Conservation (phyloP, 169 alveolate species). For the Cryptosporidium parvum region DNA sequence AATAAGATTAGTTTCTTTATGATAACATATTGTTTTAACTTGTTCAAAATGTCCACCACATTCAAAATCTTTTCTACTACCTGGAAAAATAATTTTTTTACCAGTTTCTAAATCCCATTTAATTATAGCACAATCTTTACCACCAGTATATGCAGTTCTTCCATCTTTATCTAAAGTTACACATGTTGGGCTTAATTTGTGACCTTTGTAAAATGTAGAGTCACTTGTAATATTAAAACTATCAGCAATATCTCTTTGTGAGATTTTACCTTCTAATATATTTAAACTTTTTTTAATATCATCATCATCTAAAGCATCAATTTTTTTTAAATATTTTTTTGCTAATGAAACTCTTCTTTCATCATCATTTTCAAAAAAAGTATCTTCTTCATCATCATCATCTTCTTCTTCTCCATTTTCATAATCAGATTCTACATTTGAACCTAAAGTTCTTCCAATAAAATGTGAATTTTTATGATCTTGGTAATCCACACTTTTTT, state of each 20-base stretch:
- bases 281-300: not conserved
- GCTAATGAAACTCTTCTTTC: slow-evolving; percentile 53
- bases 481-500: not conserved
- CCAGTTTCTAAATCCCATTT: slow-evolving; percentile 80
- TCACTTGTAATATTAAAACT: slow-evolving; percentile 10
- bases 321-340: slow-evolving; percentile 29
- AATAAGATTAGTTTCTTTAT: slow-evolving; percentile 71
- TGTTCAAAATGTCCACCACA: slow-evolving; percentile 77
- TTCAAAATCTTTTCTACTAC: slow-evolving; percentile 52
- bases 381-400: slow-evolving; percentile 16
- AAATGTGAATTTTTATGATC: not conserved
- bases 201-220: slow-evolving; percentile 77
- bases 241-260: slow-evolving; percentile 39
- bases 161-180: slow-evolving; percentile 73
- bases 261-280: slow-evolving; percentile 12
- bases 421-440: not conserved
- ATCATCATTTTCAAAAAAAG: slow-evolving; percentile 52
- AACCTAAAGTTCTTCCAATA: not conserved
- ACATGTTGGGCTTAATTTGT: slow-evolving; percentile 80
- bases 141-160: slow-evolving; percentile 78
- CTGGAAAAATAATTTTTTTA: slow-evolving; percentile 60
- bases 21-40: slow-evolving; percentile 67
- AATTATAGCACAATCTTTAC: slow-evolving; percentile 81
- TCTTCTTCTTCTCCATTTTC: not conserved
- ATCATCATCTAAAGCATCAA: slow-evolving; percentile 28